These are phyloP conservation scores for Fusarium dlaminii DNA, from an alignment of 2,329 filamentous ascomycete species.

Conservation along the genomic window DNA sequence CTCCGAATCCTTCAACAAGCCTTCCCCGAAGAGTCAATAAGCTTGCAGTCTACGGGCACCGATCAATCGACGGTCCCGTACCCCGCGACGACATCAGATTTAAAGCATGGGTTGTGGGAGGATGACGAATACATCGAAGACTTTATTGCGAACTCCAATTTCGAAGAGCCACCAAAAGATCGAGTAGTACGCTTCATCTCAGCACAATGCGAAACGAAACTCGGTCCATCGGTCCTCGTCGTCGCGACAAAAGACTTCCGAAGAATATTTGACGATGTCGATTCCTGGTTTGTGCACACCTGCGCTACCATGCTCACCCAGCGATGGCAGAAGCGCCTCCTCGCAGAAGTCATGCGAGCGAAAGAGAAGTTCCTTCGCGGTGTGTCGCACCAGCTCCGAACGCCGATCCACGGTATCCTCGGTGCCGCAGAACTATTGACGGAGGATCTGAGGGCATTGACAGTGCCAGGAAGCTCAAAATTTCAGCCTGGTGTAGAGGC, in stretches of 20 bases:
- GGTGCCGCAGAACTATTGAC: conserved; percentile 50
- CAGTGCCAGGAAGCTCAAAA: not conserved
- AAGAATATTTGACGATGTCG: conserved; percentile 57
- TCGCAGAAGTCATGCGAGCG: conserved; percentile 53
- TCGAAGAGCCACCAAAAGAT: conserved; percentile 41
- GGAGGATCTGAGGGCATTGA: conserved; percentile 50
- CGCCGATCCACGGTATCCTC: conserved; percentile 58
- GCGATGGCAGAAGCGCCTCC: conserved; percentile 49
- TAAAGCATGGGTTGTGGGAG: conserved; percentile 56
- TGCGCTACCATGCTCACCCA: conserved; percentile 52
- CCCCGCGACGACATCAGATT: conserved; percentile 39
- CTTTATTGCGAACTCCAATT: conserved; percentile 49
- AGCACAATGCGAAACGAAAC: conserved; percentile 47
- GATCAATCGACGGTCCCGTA: conserved; percentile 40
- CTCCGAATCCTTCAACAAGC: conserved; percentile 43
- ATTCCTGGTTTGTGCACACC: conserved; percentile 55
- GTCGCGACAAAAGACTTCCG: conserved; percentile 54
- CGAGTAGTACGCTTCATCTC: conserved; percentile 50
- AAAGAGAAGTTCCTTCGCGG: conserved; percentile 57
- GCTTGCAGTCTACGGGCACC: conserved; percentile 40
- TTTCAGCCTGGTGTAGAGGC: not conserved
- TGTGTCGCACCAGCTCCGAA: conserved; percentile 58
- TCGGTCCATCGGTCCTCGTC: conserved; percentile 47
- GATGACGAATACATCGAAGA: conserved; percentile 52
- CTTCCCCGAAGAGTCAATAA: conserved; percentile 48